Evolutionary conservation across 2,329 filamentous ascomycete species (phyloP).

Genomic region (Pseudocercospora musae): DNA sequence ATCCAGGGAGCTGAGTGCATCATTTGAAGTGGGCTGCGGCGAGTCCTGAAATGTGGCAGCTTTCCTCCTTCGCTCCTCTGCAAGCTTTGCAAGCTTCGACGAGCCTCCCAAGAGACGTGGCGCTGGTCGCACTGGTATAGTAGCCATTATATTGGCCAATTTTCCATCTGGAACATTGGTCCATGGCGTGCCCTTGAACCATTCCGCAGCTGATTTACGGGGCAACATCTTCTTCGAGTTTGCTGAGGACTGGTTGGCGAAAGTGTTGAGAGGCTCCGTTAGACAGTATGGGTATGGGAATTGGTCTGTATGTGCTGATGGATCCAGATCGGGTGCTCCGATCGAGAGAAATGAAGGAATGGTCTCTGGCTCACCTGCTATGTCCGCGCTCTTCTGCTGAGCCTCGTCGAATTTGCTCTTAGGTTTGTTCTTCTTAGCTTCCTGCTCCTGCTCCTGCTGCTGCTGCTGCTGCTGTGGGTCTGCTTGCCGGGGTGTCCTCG

Average conservation of each 20-base stretch:
- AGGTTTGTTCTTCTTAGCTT: slow-evolving; percentile 41
- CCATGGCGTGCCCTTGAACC: slow-evolving; percentile 87
- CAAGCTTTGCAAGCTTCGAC: slow-evolving; percentile 87
- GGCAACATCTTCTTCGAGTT: slow-evolving; percentile 10
- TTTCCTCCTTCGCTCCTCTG: slow-evolving; percentile 81
- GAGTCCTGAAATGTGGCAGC: slow-evolving; percentile 44
- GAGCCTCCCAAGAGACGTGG: slow-evolving; percentile 73
- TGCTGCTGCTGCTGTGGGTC: slow-evolving; percentile 31
- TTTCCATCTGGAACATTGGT: slow-evolving; percentile 66
- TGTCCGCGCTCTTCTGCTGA: slow-evolving; percentile 41
- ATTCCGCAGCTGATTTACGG: slow-evolving; percentile 50
- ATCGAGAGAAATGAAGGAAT: slow-evolving; percentile 5
- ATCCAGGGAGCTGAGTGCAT: slow-evolving; percentile 44
- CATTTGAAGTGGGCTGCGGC: slow-evolving; percentile 5
- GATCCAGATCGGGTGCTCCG: neutral
- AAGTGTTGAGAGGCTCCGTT: slow-evolving; percentile 14
- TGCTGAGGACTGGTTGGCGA: slow-evolving; percentile 23
- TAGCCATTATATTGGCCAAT: slow-evolving; percentile 57
- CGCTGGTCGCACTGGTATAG: slow-evolving; percentile 52
- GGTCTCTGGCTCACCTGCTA: slow-evolving; percentile 44
- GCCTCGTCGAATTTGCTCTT: slow-evolving; percentile 47
- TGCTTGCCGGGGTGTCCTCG: slow-evolving; percentile 22
- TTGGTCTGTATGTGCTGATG: neutral
- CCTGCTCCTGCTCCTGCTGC: too few relatives aligned
- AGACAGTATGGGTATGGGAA: neutral